Evolutionary conservation across 805 yeast species (phyloP), one percentile per base, ranked within the genome.

Genomic region (Metschnikowia cubensis): DNA sequence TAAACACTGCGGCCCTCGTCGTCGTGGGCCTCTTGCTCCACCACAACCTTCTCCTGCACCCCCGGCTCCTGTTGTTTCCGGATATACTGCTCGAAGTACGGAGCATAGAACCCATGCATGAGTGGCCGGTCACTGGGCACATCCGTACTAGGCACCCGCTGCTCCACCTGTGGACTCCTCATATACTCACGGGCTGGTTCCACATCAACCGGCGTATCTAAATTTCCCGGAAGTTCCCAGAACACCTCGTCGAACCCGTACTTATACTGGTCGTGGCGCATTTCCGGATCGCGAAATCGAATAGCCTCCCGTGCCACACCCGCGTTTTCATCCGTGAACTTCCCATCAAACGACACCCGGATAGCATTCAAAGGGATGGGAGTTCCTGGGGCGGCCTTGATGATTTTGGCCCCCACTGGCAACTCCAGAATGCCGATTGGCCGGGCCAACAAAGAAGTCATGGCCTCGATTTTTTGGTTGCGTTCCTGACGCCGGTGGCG

Each of bases 301-400:
- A 35, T 34, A 1, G 10, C 22, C 4, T 34, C 38, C 3, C 46
- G 46, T 11, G 32, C 13, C 39, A n/a, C 32, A 14, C 11, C 36
- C 22, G 35, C 35, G 39, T 43, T 43, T 15, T 43, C 46, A 39
- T 43, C 46, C 2, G 18, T 34, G 6, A 33, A 18, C 25, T 34
- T 43, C 8, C 43, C 55, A 7, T 51, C 51, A 21, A 53, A 39
- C 10, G 58, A 58, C 6, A 65, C 47, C 2, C 66, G 62, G 6
- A 66, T 60, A 7, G 72, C 71, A 22, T 68, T 68, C 2, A 49
- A 45, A 3, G 74, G 73, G 8, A 66, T 44, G 7, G 53, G 56
- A 50, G 57, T 52, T 1, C 71, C 70, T 2, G 65, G 66, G 14
- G 57, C 63, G 0, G 64, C 51, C 40, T 57, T 53, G 38, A 68